Evolutionary conservation across 257 asterid genomes (phyloP).

Genomic region (Scutellaria minor): DNA sequence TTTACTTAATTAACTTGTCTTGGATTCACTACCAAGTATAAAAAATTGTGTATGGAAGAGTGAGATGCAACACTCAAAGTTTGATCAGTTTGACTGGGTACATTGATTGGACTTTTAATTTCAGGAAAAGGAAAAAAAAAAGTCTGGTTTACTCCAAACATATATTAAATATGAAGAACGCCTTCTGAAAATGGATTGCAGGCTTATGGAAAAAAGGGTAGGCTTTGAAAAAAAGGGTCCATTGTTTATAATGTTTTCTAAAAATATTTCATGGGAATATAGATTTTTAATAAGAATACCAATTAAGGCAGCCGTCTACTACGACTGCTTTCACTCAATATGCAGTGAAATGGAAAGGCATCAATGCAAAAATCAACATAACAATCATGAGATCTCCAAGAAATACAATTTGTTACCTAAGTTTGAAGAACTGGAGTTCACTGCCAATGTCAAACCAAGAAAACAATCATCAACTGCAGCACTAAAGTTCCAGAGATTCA

Average conservation of each 20-base stretch:
- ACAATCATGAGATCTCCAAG: neutral
- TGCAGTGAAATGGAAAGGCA: slow-evolving; percentile 11
- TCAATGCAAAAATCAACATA: neutral
- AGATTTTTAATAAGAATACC: too few relatives aligned
- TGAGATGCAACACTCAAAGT: slow-evolving; percentile 6
- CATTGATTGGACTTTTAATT: neutral
- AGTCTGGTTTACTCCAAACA: neutral
- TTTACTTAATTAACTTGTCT: slow-evolving; percentile 2
- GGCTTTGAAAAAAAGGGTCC: neutral
- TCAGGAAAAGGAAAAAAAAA: too few relatives aligned
- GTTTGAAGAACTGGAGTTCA: slow-evolving; percentile 70
- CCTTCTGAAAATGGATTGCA: neutral
- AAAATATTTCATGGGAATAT: neutral
- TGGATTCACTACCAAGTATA: neutral
- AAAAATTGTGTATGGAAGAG: neutral
- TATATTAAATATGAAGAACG: neutral
- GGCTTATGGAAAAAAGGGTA: slow-evolving; percentile 6
- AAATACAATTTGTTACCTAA: slow-evolving; percentile 50
- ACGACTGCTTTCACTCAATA: slow-evolving; percentile 3
- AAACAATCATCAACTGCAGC: slow-evolving; percentile 67
- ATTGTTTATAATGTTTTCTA: neutral
- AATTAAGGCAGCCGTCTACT: neutral
- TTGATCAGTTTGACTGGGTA: neutral
- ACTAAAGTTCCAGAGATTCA: slow-evolving; percentile 87
- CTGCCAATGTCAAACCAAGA: slow-evolving; percentile 90